Base-by-base conservation (phyloP, 768 basidiomycete genomes). In the Chalciporus chontae region DNA sequence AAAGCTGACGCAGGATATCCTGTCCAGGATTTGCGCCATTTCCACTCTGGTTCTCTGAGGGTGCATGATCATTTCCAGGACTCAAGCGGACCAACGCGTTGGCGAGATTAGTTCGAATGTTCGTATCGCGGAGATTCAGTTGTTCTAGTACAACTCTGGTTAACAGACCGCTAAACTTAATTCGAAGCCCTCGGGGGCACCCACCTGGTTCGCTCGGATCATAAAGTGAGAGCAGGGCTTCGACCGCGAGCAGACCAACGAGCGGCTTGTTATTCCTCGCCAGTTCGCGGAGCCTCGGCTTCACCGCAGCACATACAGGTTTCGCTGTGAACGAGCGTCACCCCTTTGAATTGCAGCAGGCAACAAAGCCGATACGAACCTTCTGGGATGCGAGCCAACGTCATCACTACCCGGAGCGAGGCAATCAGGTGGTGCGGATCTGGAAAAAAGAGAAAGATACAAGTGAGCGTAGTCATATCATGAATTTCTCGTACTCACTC, bases 221-320 rank as follows among this genome's bases (percentile, higher is more conserved):
- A 2, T 51, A 53, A 7, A 65, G 36, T 5, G 36, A 47, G 27
- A 65, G 53, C 4, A 46, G 37, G 44, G 62, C 51, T 19, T 62
- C 60, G 2, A 59, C 57, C 13, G 63, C 57, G 3, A 63, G 51
- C 18, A 48, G 49, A 31, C 62, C 60, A 18, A 65, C 34, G 5
- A 53, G 36, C 23, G 45, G 17, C 0, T 48, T 47, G 2, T 49
- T 1, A 11, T 41, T 60, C 31, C 10, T 27, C 4, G 60, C 57
- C n/a, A 64, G 32, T 27, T 54, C 19, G 24, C 39, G 50, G 21
- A 64, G 34, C 31, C 57, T 55, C 7, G 52, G 45, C 19, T 43
- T 59, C 23, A 65, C 55, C 6, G 1, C 1, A 4, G 8, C 8
- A 19, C 52, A 60, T 8, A 38, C 40, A 14, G 1, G 10, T 29